Evolutionary conservation across 2,329 filamentous ascomycete species (phyloP).

Genomic region (Calonectria naviculata): DNA sequence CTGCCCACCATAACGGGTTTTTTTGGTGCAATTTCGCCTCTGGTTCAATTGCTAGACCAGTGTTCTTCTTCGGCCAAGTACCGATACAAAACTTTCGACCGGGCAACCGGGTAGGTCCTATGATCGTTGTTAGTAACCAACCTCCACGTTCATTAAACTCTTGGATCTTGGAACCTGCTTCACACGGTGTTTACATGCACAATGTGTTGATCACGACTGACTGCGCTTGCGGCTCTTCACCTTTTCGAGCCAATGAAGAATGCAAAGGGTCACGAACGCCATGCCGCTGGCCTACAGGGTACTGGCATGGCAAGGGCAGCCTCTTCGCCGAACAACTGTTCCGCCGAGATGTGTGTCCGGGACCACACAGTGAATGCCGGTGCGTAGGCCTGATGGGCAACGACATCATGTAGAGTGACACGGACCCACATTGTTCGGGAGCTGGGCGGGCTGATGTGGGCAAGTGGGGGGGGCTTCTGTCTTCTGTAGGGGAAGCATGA

Average conservation of each 20-base stretch:
- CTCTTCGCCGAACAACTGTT: conserved; percentile 24
- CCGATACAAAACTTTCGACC: conserved; percentile 35
- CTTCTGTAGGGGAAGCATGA: conserved; percentile 35
- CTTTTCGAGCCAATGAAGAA: conserved; percentile 30
- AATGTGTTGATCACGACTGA: not conserved
- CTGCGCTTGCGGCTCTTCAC: conserved; percentile 32
- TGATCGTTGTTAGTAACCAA: conserved; percentile 1
- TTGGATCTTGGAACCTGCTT: not conserved
- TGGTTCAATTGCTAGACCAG: conserved; percentile 30
- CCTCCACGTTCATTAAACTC: not conserved
- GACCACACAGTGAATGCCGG: conserved; percentile 28
- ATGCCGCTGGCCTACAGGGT: conserved; percentile 32
- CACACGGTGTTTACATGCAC: not conserved
- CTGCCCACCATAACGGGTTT: conserved; percentile 19
- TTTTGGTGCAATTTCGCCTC: conserved; percentile 37
- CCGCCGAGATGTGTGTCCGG: conserved; percentile 21
- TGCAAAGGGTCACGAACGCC: conserved; percentile 33
- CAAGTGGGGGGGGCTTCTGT: conserved; percentile 23
- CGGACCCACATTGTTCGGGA: conserved; percentile 36
- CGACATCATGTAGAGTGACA: conserved; percentile 31
- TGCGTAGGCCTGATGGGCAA: conserved; percentile 9
- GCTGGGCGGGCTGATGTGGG: conserved; percentile 41
- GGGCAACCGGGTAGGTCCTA: conserved; percentile 27
- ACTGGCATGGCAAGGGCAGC: conserved; percentile 18
- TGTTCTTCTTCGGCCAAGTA: conserved; percentile 35